A percentile compares a stretch with the other conserved stretches of the same genome.
Conservation (phyloP, 1,284 basidiomycete genomes). For the Amylostereum areolatum region DNA sequence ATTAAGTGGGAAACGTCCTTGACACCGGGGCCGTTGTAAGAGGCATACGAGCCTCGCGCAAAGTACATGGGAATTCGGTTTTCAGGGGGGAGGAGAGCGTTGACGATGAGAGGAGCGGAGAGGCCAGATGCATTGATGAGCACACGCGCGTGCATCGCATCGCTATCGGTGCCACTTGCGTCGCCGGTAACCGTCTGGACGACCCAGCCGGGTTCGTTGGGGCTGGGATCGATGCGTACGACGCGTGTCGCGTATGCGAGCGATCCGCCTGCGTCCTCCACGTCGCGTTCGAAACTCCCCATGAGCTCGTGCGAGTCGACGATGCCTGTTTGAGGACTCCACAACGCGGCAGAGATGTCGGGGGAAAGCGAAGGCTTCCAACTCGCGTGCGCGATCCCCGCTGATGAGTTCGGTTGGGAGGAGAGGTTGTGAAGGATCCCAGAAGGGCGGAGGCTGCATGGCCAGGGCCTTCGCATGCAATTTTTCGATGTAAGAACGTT, state of each 20-base stretch:
- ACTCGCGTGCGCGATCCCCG: slow-evolving; percentile 62
- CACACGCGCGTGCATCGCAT: slow-evolving; percentile 77
- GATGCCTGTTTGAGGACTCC: slow-evolving; percentile 88
- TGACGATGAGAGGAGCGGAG: slow-evolving; percentile 66
- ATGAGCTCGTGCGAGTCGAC: slow-evolving; percentile 83
- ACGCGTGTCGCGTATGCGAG: slow-evolving; percentile 81
- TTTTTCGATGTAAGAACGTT: slow-evolving; percentile 64
- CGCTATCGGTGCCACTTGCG: slow-evolving; percentile 36
- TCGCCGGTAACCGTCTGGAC: slow-evolving; percentile 58
- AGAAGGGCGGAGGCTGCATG: slow-evolving; percentile 36
- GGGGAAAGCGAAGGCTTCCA: slow-evolving; percentile 84
- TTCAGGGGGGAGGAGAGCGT: slow-evolving; percentile 56
- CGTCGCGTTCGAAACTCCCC: slow-evolving; percentile 75
- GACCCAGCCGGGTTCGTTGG: slow-evolving; percentile 58
- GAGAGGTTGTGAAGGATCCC: slow-evolving; percentile 24
- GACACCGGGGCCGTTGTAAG: slow-evolving; percentile 76
- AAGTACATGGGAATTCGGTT: slow-evolving; percentile 66
- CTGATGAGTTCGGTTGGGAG: slow-evolving; percentile 68
- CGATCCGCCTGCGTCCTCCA: slow-evolving; percentile 67
- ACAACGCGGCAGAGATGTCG: slow-evolving; percentile 69
- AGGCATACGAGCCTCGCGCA: slow-evolving; percentile 80
- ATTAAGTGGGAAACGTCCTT: slow-evolving; percentile 69
- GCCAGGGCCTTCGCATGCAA: slow-evolving; percentile 60
- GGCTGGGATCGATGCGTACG: slow-evolving; percentile 78
- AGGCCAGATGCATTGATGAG: slow-evolving; percentile 90